Evolutionary conservation across 805 yeast species (phyloP).

Genomic region (Candida morakotiae): DNA sequence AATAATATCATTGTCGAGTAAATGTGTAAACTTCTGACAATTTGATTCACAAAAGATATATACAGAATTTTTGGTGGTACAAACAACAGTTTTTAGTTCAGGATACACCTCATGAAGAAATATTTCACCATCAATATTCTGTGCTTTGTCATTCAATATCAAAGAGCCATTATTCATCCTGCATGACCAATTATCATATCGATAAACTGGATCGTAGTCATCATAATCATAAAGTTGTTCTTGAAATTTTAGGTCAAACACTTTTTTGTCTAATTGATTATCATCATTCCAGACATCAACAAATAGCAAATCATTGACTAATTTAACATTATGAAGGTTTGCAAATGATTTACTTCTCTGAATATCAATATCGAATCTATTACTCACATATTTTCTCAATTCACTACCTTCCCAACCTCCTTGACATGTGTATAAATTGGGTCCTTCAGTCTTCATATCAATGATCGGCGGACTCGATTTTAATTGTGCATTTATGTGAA

Average conservation of each 20-base stretch:
- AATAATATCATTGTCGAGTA: neutral
- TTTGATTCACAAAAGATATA: neutral
- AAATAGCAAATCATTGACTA: neutral
- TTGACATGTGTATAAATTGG: slow-evolving; percentile 7
- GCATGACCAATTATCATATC: neutral
- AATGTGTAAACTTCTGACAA: neutral
- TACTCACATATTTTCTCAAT: slow-evolving; percentile 4
- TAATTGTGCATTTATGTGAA: slow-evolving; percentile 1
- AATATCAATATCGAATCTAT: neutral
- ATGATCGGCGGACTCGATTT: slow-evolving; percentile 8
- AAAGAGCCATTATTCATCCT: neutral
- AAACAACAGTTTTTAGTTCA: neutral
- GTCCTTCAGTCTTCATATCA: slow-evolving; percentile 2
- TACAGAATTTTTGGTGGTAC: neutral
- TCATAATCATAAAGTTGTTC: neutral
- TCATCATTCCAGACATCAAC: neutral
- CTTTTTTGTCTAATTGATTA: neutral
- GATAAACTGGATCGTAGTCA: neutral
- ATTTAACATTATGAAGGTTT: neutral
- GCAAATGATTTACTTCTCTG: neutral
- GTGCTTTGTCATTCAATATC: neutral
- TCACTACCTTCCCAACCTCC: slow-evolving; percentile 10
- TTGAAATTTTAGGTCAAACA: neutral
- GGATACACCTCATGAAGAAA: neutral
- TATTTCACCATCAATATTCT: neutral